Evolutionary conservation across 2,329 filamentous ascomycete species (phyloP).

Genomic region (Ramularia collo-cygni): DNA sequence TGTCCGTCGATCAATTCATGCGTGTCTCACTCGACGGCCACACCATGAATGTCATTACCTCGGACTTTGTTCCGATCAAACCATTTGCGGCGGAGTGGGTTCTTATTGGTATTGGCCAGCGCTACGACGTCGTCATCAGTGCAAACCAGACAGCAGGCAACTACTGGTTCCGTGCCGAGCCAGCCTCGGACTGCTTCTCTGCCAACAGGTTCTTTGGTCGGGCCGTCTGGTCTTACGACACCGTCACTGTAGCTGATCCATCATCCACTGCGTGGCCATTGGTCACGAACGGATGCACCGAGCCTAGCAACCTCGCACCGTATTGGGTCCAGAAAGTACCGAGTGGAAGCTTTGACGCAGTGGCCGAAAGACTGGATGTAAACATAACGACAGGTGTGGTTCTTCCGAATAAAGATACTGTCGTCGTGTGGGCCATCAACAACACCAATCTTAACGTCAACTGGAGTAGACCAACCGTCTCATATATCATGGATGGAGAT

Average conservation of each 20-base stretch:
- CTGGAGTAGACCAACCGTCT: slow-evolving; percentile 40
- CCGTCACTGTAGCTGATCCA: slow-evolving; percentile 17
- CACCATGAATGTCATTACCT: slow-evolving; percentile 25
- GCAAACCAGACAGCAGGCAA: slow-evolving; percentile 25
- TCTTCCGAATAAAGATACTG: slow-evolving; percentile 28
- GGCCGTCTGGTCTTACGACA: slow-evolving; percentile 32
- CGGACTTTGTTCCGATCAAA: slow-evolving; percentile 28
- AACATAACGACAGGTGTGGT: slow-evolving; percentile 27
- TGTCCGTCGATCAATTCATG: slow-evolving; percentile 36
- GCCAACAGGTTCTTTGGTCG: slow-evolving; percentile 29
- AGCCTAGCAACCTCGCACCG: slow-evolving; percentile 24
- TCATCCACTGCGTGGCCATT: slow-evolving; percentile 18
- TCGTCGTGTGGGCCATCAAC: slow-evolving; percentile 36
- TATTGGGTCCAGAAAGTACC: slow-evolving; percentile 34
- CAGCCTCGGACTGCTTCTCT: slow-evolving; percentile 24
- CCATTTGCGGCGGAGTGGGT: slow-evolving; percentile 20
- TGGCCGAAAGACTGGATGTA: slow-evolving; percentile 30
- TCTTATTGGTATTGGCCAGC: slow-evolving; percentile 30
- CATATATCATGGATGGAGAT: slow-evolving; percentile 38
- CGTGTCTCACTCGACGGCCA: slow-evolving; percentile 30
- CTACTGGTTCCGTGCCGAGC: slow-evolving; percentile 25
- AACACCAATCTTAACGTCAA: slow-evolving; percentile 36
- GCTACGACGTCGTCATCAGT: slow-evolving; percentile 32
- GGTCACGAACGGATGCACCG: slow-evolving; percentile 26
- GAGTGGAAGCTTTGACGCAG: slow-evolving; percentile 24